Percentiles rank a stretch among this genome's conserved stretches.
These are phyloP conservation scores for Aspergillus affinis DNA, from an alignment of 495 filamentous ascomycete species.

Conservation along the genomic window DNA sequence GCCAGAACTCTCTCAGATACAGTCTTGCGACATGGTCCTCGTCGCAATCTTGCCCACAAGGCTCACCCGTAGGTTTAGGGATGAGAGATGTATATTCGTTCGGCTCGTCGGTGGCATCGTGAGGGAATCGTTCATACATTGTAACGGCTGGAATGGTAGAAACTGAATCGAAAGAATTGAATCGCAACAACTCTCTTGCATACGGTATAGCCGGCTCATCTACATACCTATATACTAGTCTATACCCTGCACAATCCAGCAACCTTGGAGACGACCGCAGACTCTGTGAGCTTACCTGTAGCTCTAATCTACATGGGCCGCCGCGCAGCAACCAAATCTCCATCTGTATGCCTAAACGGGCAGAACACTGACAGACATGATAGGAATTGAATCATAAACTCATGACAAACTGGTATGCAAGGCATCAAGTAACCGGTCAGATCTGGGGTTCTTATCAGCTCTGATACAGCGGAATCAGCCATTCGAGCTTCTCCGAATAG, in stretches of 20 bases:
- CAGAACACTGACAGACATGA: neutral
- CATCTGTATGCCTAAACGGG: neutral
- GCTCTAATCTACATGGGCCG: neutral
- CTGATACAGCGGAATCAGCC: neutral
- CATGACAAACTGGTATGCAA: neutral
- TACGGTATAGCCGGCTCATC: neutral
- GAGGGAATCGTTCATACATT: slow-evolving; percentile 13
- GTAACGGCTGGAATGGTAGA: neutral
- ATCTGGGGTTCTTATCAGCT: slow-evolving; percentile 5
- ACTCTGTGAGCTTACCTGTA: neutral
- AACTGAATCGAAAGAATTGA: neutral
- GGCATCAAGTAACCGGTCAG: slow-evolving; percentile 2
- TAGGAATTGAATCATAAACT: neutral
- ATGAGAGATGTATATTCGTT: slow-evolving; percentile 51
- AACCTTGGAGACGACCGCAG: neutral
- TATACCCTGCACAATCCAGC: neutral
- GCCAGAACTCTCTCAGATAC: slow-evolving; percentile 62
- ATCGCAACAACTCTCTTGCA: neutral
- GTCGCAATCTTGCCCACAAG: slow-evolving; percentile 11
- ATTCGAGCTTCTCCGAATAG: slow-evolving; percentile 3
- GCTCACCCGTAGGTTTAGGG: slow-evolving; percentile 33
- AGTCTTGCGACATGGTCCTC: slow-evolving; percentile 17
- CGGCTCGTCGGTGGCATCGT: slow-evolving; percentile 10
- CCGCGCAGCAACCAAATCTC: neutral
- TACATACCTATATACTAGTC: neutral